Evolutionary conservation across 495 filamentous ascomycete genomes (phyloP).

Genomic region (Sabuloglossum arenarium): DNA sequence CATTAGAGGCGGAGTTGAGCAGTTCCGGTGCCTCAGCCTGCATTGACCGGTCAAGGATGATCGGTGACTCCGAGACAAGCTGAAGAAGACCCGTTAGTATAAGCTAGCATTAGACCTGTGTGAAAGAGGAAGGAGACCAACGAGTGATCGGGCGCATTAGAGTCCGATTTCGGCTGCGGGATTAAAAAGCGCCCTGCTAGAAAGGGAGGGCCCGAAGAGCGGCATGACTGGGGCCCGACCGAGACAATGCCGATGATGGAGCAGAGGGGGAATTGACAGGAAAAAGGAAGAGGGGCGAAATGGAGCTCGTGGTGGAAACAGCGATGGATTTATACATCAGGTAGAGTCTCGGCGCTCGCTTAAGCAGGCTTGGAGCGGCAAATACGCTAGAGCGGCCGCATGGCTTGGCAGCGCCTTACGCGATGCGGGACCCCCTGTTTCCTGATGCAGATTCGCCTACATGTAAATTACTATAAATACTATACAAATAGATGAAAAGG

Average conservation of each 20-base stretch:
- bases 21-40: too few species aligned
- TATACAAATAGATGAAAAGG: too few species aligned
- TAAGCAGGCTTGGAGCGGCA: neutral
- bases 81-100: neutral
- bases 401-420: neutral
- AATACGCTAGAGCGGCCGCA: neutral
- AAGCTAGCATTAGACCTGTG: neutral
- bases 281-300: neutral
- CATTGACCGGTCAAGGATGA: neutral
- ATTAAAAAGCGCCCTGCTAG: neutral
- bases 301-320: neutral
- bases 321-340: neutral
- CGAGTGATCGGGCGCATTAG: neutral
- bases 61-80: neutral
- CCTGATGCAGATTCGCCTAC: neutral
- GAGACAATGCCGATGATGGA: neutral
- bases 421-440: neutral
- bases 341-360: neutral
- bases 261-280: neutral
- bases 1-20: neutral
- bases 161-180: neutral
- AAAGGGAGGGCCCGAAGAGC: neutral
- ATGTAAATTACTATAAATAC: too few species aligned
- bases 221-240: neutral
- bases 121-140: neutral